phyloP scores from a whole-genome alignment of 2,329 filamentous ascomycete species.

The Alternaria sp. region DNA sequence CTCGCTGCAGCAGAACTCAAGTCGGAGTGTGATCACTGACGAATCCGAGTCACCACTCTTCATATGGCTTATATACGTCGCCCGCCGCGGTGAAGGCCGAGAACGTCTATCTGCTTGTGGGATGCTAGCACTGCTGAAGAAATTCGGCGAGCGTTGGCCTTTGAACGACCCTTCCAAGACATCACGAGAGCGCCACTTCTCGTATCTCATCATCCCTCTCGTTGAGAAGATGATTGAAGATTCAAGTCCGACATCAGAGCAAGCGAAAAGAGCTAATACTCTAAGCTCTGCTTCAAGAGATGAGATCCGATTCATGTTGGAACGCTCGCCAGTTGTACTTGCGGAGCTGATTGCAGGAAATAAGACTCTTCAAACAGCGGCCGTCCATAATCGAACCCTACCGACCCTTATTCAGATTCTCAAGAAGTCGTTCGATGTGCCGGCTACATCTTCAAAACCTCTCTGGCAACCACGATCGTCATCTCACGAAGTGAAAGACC shows the following conservation, averaged over 20 bases:
- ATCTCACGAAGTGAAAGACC: conserved; percentile 31
- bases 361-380: conserved; percentile 79
- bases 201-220: conserved; percentile 55
- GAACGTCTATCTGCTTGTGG: conserved; percentile 52
- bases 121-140: conserved; percentile 47
- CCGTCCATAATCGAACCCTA: conserved; percentile 72
- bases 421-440: conserved; percentile 69
- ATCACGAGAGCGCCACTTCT: conserved; percentile 51
- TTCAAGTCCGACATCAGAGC: conserved; percentile 31
- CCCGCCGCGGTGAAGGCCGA: conserved; percentile 49
- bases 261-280: conserved; percentile 28
- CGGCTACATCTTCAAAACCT: conserved; percentile 55
- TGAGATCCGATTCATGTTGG: conserved; percentile 38
- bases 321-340: conserved; percentile 73
- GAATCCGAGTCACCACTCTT: conserved; percentile 56
- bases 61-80: conserved; percentile 56
- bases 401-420: conserved; percentile 68
- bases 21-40: conserved; percentile 43
- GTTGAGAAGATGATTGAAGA: conserved; percentile 57
- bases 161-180: conserved; percentile 46
- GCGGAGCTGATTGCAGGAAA: conserved; percentile 81
- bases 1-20: conserved; percentile 33
- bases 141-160: conserved; percentile 45
- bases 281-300: conserved; percentile 56
- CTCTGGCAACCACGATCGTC: conserved; percentile 60